Percentiles rank a stretch among this genome's conserved stretches.
These are phyloP conservation scores for Auxenochlorella pyrenoidosa DNA, from an alignment of 139 green algal species.

Conservation along the genomic window DNA sequence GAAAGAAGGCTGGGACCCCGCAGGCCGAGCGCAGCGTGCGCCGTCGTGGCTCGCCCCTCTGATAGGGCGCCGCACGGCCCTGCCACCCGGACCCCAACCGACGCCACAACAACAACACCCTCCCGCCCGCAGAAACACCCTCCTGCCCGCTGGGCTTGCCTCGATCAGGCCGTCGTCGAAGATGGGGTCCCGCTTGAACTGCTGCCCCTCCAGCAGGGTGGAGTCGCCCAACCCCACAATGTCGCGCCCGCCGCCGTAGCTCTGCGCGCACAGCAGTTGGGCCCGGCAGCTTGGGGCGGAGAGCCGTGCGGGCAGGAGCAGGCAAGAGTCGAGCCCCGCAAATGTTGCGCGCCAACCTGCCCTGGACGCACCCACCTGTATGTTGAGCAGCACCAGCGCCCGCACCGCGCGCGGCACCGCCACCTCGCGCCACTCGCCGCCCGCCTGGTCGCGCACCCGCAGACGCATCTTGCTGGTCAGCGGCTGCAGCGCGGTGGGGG, in stretches of 20 bases:
- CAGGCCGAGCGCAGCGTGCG: too few species aligned
- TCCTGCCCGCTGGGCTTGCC: too few species aligned
- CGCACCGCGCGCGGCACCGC: conserved; percentile 62
- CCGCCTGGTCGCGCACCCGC: conserved; percentile 6
- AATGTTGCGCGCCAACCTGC: too few species aligned
- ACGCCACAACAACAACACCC: too few species aligned
- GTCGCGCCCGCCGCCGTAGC: conserved; percentile 83
- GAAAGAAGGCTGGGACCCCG: too few species aligned
- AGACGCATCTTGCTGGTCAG: conserved; percentile 57
- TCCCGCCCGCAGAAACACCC: too few species aligned
- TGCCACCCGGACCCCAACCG: too few species aligned
- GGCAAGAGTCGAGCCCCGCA: background rate
- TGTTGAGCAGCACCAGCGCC: conserved; percentile 82
- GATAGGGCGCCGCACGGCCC: too few species aligned
- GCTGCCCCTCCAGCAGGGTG: conserved; percentile 10
- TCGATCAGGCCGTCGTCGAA: conserved; percentile 83
- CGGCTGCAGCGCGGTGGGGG: conserved; percentile 34
- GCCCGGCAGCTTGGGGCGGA: background rate
- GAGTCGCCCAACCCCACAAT: conserved; percentile 72
- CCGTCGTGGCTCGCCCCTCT: too few species aligned
- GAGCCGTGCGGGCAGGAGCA: background rate
- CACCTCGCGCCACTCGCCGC: conserved; percentile 60
- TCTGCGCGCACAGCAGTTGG: conserved; percentile 54
- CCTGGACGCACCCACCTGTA: conserved; percentile 53
- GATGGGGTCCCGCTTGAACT: conserved; percentile 49